These are phyloP conservation scores for Paramecium octaurelia DNA, from an alignment of 73 alveolate species.

Conservation along the genomic window DNA sequence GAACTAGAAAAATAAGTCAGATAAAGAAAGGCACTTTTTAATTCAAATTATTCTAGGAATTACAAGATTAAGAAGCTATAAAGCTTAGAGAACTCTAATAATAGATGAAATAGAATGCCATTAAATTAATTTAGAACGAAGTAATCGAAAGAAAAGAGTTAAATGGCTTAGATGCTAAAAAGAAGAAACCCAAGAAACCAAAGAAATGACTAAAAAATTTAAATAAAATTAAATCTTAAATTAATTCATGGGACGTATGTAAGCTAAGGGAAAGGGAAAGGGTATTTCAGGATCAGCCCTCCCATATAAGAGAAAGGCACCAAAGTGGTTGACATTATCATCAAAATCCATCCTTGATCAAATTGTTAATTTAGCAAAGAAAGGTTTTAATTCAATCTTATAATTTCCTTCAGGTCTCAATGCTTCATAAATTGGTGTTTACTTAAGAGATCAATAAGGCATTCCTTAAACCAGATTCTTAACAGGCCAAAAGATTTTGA, in stretches of 20 bases:
- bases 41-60: neutral
- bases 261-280: slow-evolving; percentile 61
- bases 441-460: slow-evolving; percentile 57
- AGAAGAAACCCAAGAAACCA: slow-evolving; percentile 3
- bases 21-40: neutral
- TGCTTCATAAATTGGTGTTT: slow-evolving; percentile 60
- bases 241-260: slow-evolving; percentile 62
- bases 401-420: slow-evolving; percentile 34
- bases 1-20: slow-evolving; percentile 10
- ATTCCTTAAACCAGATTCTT: slow-evolving; percentile 57
- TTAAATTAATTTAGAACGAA: slow-evolving; percentile 45
- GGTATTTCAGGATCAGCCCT: slow-evolving; percentile 64
- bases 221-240: slow-evolving; percentile 32
- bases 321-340: slow-evolving; percentile 55
- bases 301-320: slow-evolving; percentile 61
- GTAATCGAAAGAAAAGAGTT: slow-evolving; percentile 14
- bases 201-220: neutral
- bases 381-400: slow-evolving; percentile 12
- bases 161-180: slow-evolving; percentile 26
- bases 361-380: slow-evolving; percentile 55
- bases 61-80: neutral
- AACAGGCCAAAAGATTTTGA: slow-evolving; percentile 58
- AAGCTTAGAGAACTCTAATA: neutral
- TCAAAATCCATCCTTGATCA: slow-evolving; percentile 50
- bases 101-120: slow-evolving; percentile 6